These are phyloP conservation scores for Zymoseptoria tritici DNA, from an alignment of 2,329 filamentous ascomycete genomes.

Conservation along the genomic window DNA sequence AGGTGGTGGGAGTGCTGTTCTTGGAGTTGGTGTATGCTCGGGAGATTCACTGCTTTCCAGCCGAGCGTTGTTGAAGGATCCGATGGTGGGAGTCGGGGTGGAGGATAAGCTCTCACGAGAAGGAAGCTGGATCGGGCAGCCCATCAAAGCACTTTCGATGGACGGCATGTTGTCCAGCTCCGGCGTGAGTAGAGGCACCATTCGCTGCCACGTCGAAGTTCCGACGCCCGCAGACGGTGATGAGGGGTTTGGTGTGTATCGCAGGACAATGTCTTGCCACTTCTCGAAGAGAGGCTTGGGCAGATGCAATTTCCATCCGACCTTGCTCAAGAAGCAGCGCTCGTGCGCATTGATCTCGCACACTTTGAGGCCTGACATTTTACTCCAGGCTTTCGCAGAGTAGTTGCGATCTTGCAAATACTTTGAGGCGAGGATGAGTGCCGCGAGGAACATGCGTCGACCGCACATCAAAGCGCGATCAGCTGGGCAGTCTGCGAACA, in stretches of 20 bases:
- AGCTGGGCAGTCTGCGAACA: conserved; percentile 62
- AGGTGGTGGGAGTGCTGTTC: conserved; percentile 30
- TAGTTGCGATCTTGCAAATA: conserved; percentile 98
- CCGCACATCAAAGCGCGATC: conserved; percentile 85
- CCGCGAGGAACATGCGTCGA: conserved; percentile 92
- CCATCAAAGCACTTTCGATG: conserved; percentile 3
- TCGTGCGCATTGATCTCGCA: conserved; percentile 96
- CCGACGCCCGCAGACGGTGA: conserved; percentile 15
- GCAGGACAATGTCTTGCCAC: conserved; percentile 88
- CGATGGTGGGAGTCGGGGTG: conserved; percentile 20
- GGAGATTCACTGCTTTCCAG: conserved; percentile 28
- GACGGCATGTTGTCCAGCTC: conserved; percentile 43
- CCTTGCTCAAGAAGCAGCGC: conserved; percentile 78
- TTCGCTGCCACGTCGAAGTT: conserved; percentile 34
- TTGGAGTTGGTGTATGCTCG: conserved; percentile 38
- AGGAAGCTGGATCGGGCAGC: conserved; percentile 3
- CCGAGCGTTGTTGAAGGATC: conserved; percentile 9
- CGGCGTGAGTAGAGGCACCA: conserved; percentile 51
- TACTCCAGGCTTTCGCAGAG: conserved; percentile 95
- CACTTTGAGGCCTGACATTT: conserved; percentile 93
- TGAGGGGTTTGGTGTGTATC: conserved; percentile 59
- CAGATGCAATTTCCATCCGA: conserved; percentile 93
- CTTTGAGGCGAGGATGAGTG: conserved; percentile 92
- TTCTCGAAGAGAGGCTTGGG: conserved; percentile 80
- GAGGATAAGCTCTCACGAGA: conserved; percentile 12